Percentiles rank a stretch among this genome's conserved stretches.
phyloP scores from a whole-genome alignment of 768 basidiomycete genomes.

The Kwoniella dejecticola region DNA sequence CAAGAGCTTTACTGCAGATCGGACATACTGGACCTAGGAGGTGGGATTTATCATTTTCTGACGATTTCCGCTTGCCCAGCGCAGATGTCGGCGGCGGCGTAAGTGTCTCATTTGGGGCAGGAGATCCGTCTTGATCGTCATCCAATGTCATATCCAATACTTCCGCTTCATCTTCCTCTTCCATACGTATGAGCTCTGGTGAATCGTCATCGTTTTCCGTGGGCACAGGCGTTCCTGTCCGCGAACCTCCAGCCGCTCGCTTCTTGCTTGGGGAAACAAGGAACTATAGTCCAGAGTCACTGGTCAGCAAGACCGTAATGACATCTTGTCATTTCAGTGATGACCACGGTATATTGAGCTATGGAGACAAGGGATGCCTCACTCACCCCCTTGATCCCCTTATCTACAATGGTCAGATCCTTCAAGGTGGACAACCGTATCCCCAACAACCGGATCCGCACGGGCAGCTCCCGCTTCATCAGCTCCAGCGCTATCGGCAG shows the following conservation, averaged over 20 bases:
- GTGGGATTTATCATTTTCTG: conserved; percentile 24
- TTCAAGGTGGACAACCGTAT: conserved; percentile 84
- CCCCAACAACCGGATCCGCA: conserved; percentile 81
- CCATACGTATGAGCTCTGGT: conserved; percentile 12
- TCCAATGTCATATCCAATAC: conserved; percentile 23
- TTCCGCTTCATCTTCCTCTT: conserved; percentile 24
- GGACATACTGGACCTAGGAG: conserved; percentile 64
- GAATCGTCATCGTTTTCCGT: conserved; percentile 12
- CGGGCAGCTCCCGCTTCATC: conserved; percentile 74
- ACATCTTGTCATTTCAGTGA: too few species aligned
- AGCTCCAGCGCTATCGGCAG: conserved; percentile 81
- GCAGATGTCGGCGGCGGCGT: conserved; percentile 1
- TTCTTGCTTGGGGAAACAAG: conserved; percentile 40
- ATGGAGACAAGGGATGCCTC: too few species aligned
- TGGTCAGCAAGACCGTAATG: too few species aligned
- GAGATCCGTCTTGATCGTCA: conserved; percentile 29
- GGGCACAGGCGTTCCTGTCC: conserved; percentile 2
- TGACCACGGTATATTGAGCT: too few species aligned
- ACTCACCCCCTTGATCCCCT: conserved; percentile 72
- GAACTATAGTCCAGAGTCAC: conserved; percentile 43
- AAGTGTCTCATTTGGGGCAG: conserved; percentile 8
- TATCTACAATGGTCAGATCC: conserved; percentile 66
- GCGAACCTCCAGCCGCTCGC: conserved; percentile 55
- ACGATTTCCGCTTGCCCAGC: conserved; percentile 20
- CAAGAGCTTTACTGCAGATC: conserved; percentile 66